Percentiles rank a stretch among this genome's conserved stretches.
phyloP scores from a whole-genome alignment of 208 protist species.

The Lotmaria passim region DNA sequence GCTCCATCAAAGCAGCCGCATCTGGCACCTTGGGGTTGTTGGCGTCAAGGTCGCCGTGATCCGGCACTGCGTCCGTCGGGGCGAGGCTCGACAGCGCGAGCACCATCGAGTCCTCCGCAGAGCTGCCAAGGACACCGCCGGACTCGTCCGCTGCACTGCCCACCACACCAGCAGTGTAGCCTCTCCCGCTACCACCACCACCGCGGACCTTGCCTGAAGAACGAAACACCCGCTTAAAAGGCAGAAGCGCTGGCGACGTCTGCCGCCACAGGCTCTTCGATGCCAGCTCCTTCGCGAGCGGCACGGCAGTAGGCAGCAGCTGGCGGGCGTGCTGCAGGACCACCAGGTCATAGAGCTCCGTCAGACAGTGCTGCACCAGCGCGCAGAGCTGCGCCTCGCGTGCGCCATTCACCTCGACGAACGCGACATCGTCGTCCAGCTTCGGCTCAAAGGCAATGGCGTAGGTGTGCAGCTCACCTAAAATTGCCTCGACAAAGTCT shows the following conservation, averaged over 20 bases:
- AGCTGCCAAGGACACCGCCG: no score
- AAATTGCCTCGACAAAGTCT: slow-evolving; percentile 76
- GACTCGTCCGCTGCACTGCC: no score
- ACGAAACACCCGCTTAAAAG: slow-evolving; percentile 11
- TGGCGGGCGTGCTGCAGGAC: slow-evolving; percentile 64
- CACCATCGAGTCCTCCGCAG: no score
- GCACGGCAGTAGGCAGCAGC: slow-evolving; percentile 52
- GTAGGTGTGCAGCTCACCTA: slow-evolving; percentile 74
- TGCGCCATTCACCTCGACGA: slow-evolving; percentile 72
- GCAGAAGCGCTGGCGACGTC: slow-evolving; percentile 28
- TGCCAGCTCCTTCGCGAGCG: slow-evolving; percentile 83
- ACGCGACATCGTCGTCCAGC: slow-evolving; percentile 65
- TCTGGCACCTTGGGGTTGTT: no score
- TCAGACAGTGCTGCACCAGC: slow-evolving; percentile 81
- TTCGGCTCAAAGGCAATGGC: slow-evolving; percentile 64
- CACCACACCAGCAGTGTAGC: no score
- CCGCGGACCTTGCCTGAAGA: background rate
- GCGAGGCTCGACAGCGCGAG: no score
- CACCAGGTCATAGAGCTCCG: slow-evolving; percentile 88
- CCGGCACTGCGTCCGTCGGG: no score
- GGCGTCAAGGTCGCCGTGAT: no score
- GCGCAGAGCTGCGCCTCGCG: slow-evolving; percentile 56
- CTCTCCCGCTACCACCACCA: background rate
- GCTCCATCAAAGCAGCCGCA: no score
- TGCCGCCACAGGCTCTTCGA: slow-evolving; percentile 55